phyloP scores from a whole-genome alignment of 257 asterid genomes.

The Lycium barbarum region DNA sequence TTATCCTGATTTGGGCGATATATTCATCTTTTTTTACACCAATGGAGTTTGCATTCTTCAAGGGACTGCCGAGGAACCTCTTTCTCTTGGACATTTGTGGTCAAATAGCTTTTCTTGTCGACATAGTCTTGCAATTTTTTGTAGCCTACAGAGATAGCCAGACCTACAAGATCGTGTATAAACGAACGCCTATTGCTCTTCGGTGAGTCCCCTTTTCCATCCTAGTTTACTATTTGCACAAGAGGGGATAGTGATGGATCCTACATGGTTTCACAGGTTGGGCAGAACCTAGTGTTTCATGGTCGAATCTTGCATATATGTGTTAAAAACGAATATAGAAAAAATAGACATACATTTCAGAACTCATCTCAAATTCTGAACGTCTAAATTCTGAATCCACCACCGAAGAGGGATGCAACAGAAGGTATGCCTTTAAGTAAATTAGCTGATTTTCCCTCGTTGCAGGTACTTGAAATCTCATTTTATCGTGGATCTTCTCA shows the following conservation, averaged over 20 bases:
- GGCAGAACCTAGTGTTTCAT: conserved; percentile 22
- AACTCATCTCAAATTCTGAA: neutral
- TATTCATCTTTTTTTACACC: conserved; percentile 55
- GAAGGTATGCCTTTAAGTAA: neutral
- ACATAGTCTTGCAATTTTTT: conserved; percentile 48
- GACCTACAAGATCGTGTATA: conserved; percentile 48
- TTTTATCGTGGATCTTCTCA: conserved; percentile 50
- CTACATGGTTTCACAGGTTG: neutral
- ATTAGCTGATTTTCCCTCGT: neutral
- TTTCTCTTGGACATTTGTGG: conserved; percentile 46
- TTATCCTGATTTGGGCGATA: conserved; percentile 53
- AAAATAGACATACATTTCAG: neutral
- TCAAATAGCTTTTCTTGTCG: conserved; percentile 51
- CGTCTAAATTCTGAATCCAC: neutral
- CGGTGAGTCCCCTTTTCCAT: conserved; percentile 40
- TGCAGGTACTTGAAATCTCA: conserved; percentile 51
- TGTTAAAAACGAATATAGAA: neutral
- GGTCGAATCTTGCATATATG: conserved; percentile 4
- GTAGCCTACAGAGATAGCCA: conserved; percentile 54
- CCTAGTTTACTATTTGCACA: conserved; percentile 6
- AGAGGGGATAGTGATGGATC: neutral
- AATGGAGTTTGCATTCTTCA: conserved; percentile 54
- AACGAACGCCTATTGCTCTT: conserved; percentile 46
- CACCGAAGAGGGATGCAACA: neutral
- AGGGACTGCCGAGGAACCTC: conserved; percentile 51